Evolutionary conservation across 805 yeast genomes (phyloP), one percentile per base, ranked within the genome.

Genomic region (Metschnikowia kunwiensis): DNA sequence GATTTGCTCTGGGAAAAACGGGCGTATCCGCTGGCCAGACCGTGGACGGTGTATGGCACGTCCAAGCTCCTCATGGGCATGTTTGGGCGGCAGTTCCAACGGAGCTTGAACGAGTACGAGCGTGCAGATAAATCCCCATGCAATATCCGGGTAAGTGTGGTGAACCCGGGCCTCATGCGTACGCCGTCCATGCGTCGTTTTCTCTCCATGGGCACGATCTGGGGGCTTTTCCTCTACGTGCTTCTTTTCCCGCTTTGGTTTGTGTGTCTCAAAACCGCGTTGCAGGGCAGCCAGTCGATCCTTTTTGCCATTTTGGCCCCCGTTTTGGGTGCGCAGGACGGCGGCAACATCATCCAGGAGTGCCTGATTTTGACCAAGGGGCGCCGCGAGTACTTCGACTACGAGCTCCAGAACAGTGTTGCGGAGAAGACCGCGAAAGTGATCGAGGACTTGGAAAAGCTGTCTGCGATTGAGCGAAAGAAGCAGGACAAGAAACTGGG

Each of bases 91-190:
- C 94, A 86, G 55, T 78, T 74, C 50, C 97, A 91, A 63, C 72
- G 80, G 35, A 68, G 80, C 43, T 55, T 87, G 31, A 70, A 73
- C 34, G 57, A 46, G 1, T 75, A 72, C 45, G 81, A 79, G 42
- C 70, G 94, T 40, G 75, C 80, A 34, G 95, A 87, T 60, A 77
- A 77, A 30, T 76, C 80, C 15, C 83, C 86, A 2, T 70, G 75
- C 53, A 85, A 82, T 50, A 78, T 86, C 16, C 74, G 81, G 33
- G 73, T 87, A 15, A 74, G 82, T 40, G 53, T 87, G 36, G 93
- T 86, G 5, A 93, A 93, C 54, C 97, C 99, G 0, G 98, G 98
- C 1, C 50, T 89, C 23, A 85, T 86, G 83, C 74, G 97, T 48
- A 79, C 95, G 2, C 86, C 95, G 2, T 78, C 94, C 17, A 80